These are phyloP conservation scores for Aspergillus fijiensis DNA, from an alignment of 2,329 filamentous ascomycete genomes.

Conservation along the genomic window DNA sequence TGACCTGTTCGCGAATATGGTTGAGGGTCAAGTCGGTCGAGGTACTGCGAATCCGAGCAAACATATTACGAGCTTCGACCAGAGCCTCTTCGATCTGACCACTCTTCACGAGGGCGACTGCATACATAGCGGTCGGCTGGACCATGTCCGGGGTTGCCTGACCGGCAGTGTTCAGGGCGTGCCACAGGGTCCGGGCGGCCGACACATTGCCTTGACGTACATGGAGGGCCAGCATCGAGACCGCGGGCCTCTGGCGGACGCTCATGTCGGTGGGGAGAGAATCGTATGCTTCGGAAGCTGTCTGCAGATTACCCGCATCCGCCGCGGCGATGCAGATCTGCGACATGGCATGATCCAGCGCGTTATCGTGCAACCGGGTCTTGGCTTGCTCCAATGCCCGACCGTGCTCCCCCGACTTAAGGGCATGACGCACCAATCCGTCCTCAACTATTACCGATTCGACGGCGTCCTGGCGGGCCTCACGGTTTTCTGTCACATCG, in stretches of 20 bases:
- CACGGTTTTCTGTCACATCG: slow-evolving; percentile 47
- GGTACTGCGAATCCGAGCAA: slow-evolving; percentile 72
- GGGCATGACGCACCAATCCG: slow-evolving; percentile 76
- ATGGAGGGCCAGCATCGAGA: slow-evolving; percentile 83
- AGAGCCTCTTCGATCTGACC: slow-evolving; percentile 82
- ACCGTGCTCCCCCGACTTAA: slow-evolving; percentile 67
- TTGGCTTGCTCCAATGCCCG: slow-evolving; percentile 74
- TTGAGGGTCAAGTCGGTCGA: slow-evolving; percentile 51
- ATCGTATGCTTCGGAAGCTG: slow-evolving; percentile 67
- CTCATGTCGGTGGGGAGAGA: slow-evolving; percentile 56
- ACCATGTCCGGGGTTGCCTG: slow-evolving; percentile 66
- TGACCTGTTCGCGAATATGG: slow-evolving; percentile 74
- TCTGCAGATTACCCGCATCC: slow-evolving; percentile 69
- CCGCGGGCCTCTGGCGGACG: slow-evolving; percentile 59
- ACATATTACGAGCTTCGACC: slow-evolving; percentile 78
- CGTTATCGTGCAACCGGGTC: slow-evolving; percentile 55
- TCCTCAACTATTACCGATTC: slow-evolving; percentile 69
- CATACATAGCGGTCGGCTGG: slow-evolving; percentile 87
- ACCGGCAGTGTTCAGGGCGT: slow-evolving; percentile 61
- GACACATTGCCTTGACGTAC: slow-evolving; percentile 78
- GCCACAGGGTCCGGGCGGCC: slow-evolving; percentile 78
- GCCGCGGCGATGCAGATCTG: slow-evolving; percentile 75
- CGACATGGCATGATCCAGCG: slow-evolving; percentile 64
- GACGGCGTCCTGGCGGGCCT: slow-evolving; percentile 62
- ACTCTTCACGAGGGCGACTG: slow-evolving; percentile 80